Evolutionary conservation across 148 eudicot species (phyloP).

Genomic region (Rheum nobile): DNA sequence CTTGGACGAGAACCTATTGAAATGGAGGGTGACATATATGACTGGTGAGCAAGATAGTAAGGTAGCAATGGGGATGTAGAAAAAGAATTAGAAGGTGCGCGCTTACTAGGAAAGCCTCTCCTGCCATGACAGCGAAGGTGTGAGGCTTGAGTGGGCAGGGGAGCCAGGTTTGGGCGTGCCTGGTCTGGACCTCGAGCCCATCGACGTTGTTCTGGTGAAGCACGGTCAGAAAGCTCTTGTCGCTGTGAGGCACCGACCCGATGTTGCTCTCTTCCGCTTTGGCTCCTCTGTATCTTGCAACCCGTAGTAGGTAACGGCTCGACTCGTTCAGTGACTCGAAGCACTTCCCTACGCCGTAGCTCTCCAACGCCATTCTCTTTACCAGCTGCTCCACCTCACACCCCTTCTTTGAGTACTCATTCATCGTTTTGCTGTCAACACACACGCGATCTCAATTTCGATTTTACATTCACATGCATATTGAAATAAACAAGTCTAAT

Average conservation of each 20-base stretch:
- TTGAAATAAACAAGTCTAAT: not conserved
- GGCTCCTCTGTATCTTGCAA: not conserved
- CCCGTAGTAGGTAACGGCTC: not conserved
- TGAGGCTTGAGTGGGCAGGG: too few relatives aligned
- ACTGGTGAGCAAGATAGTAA: too few relatives aligned
- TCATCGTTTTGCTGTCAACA: not conserved
- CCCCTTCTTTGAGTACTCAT: not conserved
- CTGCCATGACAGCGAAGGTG: constrained; percentile 4
- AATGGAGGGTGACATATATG: too few relatives aligned
- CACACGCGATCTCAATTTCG: too few relatives aligned
- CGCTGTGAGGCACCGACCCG: not conserved
- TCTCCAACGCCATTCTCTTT: not conserved
- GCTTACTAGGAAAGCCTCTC: not conserved
- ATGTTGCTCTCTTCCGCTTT: not conserved
- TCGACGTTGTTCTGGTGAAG: not conserved
- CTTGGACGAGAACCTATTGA: too few relatives aligned
- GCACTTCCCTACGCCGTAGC: not conserved
- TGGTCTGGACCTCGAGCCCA: not conserved
- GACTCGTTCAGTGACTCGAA: not conserved
- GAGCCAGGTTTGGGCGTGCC: not conserved
- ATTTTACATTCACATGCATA: too few relatives aligned
- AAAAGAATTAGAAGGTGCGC: too few relatives aligned
- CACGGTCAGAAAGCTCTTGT: not conserved
- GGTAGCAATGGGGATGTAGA: too few relatives aligned
- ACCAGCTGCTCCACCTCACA: not conserved